Evolutionary conservation across 1,139 yeast species (phyloP), one percentile per base, ranked within the genome.

Genomic region (Yamadazyma sp.): DNA sequence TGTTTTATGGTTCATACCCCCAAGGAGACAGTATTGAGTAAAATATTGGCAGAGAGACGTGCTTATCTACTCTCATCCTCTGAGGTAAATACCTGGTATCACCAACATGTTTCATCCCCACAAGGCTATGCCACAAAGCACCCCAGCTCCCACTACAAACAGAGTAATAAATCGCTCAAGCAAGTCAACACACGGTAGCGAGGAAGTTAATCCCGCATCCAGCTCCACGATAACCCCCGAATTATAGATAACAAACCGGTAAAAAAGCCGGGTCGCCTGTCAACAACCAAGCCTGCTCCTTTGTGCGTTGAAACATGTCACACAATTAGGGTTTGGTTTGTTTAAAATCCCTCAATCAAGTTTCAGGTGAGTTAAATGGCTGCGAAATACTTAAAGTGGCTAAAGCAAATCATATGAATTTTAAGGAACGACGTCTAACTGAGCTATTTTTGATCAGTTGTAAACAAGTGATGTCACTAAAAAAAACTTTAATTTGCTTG

Each of bases 391-490:
- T 20, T 16, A 28, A 28, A 5, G 6, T 5, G 31, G 31, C 9
- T 9, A 14, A 8, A 14, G 8, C 8, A 28, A 28, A 28, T 4
- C 31, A 28, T 28, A 16, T 28, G 31, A 15, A 26, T 4, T 26
- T 26, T 10, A 24, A 24, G 27, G 14, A 24, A 9, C 27, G 27
- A 11, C n/a, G 14, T 11, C 27, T 7, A 24, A 24, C 5, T 11
- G 27, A n/a, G 27, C n/a, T 24, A n/a, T 24, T 11, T n/a, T n/a
- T 24, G 27, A 24, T 9, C 27, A 17, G 4, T 26, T 26, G 31
- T 28, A 28, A 28, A 28, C 31, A 28, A 27, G 20, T 28, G 29
- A 26, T 26, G 29, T 26, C 15, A 26, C 16, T n/a, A 12, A 10
- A 6, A n/a, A n/a, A 26, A 26, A 26, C 15, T n/a, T 26, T 26